A percentile compares a stretch with the other conserved stretches of the same genome.
These are phyloP conservation scores for Irineochytrium annulatum DNA, from an alignment of 192 early-diverging fungal species.

Conservation along the genomic window DNA sequence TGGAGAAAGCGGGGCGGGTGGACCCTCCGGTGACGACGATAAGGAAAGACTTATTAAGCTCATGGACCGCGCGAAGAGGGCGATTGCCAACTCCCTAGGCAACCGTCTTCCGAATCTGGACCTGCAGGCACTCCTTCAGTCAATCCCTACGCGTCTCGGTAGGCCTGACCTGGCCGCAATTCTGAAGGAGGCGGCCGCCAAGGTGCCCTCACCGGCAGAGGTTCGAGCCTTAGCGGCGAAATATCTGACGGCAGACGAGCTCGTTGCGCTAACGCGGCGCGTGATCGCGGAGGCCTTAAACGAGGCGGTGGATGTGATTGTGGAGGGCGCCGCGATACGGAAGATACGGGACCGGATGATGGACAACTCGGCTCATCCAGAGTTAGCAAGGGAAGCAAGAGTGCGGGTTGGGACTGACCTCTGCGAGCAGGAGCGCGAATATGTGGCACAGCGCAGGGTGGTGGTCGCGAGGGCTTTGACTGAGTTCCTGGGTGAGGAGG, in stretches of 20 bases:
- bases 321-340: slow-evolving; percentile 15
- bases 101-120: not conserved
- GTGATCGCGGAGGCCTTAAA: slow-evolving; percentile 3
- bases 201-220: not conserved
- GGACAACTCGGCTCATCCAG: slow-evolving; percentile 21
- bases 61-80: too few relatives aligned
- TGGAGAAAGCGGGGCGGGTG: too few relatives aligned
- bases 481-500: slow-evolving; percentile 22
- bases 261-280: not conserved
- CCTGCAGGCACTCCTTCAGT: not conserved
- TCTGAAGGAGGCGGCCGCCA: not conserved
- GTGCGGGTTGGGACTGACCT: slow-evolving; percentile 18
- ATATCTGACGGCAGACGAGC: not conserved
- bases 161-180: not conserved
- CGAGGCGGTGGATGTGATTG: slow-evolving; percentile 1
- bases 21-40: too few relatives aligned
- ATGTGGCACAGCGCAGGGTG: not conserved
- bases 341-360: slow-evolving; percentile 1
- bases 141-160: slow-evolving; percentile 1
- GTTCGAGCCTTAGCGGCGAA: not conserved
- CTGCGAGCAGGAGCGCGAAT: slow-evolving; percentile 9
- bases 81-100: slow-evolving; percentile 1
- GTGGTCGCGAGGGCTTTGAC: slow-evolving; percentile 15
- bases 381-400: slow-evolving; percentile 21
- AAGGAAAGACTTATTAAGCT: too few relatives aligned